Evolutionary conservation across 129 eudicot species (phyloP), one percentile per base, ranked within the genome.

Genomic region (Arctium minus): DNA sequence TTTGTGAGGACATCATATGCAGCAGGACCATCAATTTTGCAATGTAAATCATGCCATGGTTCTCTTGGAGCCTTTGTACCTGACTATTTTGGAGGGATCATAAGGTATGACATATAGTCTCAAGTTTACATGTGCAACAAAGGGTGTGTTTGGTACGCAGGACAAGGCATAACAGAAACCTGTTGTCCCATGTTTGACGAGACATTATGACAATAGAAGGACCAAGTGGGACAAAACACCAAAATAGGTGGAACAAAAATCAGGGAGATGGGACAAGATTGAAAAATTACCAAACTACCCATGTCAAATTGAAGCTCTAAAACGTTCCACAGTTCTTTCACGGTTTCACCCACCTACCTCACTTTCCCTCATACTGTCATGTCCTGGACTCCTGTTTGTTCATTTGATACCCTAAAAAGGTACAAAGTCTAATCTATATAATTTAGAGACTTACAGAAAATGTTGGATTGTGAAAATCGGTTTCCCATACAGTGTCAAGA

Each of bases 21-120:
- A 72, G 97, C 97, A 11, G 97, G 97, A 62, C 97, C 97, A 83
- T 93, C 97, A 29, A 93, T 88, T 84, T 84, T 89, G 88, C 97
- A 93, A 70, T 93, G 97, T 33, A 89, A 81, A 85, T 93, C 97
- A 80, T 93, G 97, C 97, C 97, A 93, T 76, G 97, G 97, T 75
- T 91, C 87, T 84, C 97, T 93, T 46, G 96, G 97, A 39, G 87
- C 90, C 86, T 77, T 85, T 35, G 86, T 87, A 77, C 92, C 94
- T 88, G 91, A 80, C 97, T 92, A 84, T 86, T 82, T n/a, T 13
- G 3, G 15, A 73, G 12, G n/a, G 38, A 82, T 67, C 68, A 60
- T n/a, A 18, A 76, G 67, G 70, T 22, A 74, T 6, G 40, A 10
- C 71, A 48, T 70, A 73, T 10, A 37, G 72, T 80, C 36, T 50